Evolutionary conservation across 163 green algal genomes (phyloP).

Genomic region (Scenedesmus sp.): DNA sequence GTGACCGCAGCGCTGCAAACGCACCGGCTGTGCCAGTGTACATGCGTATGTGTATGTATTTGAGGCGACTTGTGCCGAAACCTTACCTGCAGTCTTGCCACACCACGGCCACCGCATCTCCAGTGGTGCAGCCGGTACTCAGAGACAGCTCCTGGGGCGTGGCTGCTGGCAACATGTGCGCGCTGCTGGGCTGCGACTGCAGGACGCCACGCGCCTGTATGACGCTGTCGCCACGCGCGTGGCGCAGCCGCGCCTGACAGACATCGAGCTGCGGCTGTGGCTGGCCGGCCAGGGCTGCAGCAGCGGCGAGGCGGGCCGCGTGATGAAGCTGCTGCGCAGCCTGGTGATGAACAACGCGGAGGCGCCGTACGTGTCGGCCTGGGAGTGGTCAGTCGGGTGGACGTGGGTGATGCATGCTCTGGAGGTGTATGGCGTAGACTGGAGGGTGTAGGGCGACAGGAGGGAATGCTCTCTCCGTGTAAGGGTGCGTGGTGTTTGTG

Average conservation of each 20-base stretch:
- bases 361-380: constrained; percentile 66
- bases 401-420: constrained; percentile 55
- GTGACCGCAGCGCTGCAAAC: too few relatives aligned
- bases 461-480: background rate
- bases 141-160: background rate
- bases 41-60: background rate
- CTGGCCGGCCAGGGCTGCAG: constrained; percentile 65
- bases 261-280: constrained; percentile 72
- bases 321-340: constrained; percentile 67
- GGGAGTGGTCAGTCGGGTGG: constrained; percentile 62
- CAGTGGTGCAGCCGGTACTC: background rate
- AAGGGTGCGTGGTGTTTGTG: too few relatives aligned
- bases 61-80: background rate
- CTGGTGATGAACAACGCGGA: constrained; percentile 65
- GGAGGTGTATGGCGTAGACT: constrained; percentile 52
- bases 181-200: constrained; percentile 38
- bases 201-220: constrained; percentile 65
- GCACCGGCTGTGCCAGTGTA: background rate
- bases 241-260: constrained; percentile 63
- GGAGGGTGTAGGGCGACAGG: constrained; percentile 19
- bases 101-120: too few relatives aligned
- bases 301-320: constrained; percentile 57
- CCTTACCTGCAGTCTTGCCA: background rate
- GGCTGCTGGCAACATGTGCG: background rate
- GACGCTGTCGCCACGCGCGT: constrained; percentile 67